Evolutionary conservation across 495 filamentous ascomycete species (phyloP).

Genomic region (Trichocladium antarcticum): DNA sequence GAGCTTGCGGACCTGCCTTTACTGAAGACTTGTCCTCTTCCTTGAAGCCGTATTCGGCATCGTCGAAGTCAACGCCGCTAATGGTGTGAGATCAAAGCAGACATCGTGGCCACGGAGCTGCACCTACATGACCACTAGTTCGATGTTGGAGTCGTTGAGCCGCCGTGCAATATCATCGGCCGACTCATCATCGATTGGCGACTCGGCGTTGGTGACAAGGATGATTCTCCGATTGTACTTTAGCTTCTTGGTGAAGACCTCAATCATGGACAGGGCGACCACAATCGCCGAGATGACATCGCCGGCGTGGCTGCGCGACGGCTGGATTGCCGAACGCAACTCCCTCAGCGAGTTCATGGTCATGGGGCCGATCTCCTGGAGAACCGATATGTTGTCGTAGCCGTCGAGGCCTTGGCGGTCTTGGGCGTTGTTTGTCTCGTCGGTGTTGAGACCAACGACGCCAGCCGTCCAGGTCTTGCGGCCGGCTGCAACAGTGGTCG

Average conservation of each 20-base stretch:
- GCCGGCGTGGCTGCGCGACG: conserved; percentile 46
- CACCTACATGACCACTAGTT: conserved; percentile 68
- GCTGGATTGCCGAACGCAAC: conserved; percentile 54
- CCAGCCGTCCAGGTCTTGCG: conserved; percentile 73
- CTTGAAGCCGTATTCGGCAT: conserved; percentile 78
- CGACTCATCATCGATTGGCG: conserved; percentile 54
- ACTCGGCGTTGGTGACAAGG: conserved; percentile 71
- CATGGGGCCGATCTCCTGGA: conserved; percentile 60
- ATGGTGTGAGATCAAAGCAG: not conserved
- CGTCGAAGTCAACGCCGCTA: conserved; percentile 91
- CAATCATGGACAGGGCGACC: conserved; percentile 78
- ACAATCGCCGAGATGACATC: conserved; percentile 82
- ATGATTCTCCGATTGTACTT: conserved; percentile 78
- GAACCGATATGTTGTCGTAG: conserved; percentile 67
- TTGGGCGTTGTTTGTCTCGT: conserved; percentile 62
- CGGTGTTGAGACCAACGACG: conserved; percentile 72
- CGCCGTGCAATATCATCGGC: conserved; percentile 55
- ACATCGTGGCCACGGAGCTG: not conserved
- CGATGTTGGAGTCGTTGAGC: conserved; percentile 62
- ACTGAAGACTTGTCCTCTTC: conserved; percentile 71
- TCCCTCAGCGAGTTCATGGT: conserved; percentile 56
- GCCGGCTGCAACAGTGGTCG: conserved; percentile 65
- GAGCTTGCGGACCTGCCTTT: conserved; percentile 43
- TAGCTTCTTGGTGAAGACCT: conserved; percentile 67
- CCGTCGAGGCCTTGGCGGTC: conserved; percentile 43